A percentile compares a stretch with the other conserved stretches of the same genome.
Evolutionary conservation across 768 basidiomycete genomes (phyloP).

Genomic region (Russula griseocarnosa): DNA sequence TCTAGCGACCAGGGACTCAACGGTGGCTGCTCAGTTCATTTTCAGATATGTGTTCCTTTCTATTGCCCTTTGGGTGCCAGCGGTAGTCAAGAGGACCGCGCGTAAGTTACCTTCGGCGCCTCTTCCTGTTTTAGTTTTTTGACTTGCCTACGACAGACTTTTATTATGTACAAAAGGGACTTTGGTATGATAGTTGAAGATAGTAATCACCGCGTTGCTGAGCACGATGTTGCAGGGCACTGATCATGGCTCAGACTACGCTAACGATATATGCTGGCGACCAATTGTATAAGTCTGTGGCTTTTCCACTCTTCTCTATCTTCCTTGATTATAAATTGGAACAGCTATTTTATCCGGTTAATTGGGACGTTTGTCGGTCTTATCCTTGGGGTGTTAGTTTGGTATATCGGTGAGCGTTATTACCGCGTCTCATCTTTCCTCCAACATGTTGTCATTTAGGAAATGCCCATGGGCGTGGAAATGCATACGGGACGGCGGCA

Average conservation of each 20-base stretch:
- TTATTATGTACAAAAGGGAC: slow-evolving; percentile 44
- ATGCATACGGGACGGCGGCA: slow-evolving; percentile 51
- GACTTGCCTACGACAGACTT: slow-evolving; percentile 34
- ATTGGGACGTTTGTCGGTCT: slow-evolving; percentile 48
- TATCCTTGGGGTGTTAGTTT: slow-evolving; percentile 45
- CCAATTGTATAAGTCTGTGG: slow-evolving; percentile 47
- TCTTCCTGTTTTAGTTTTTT: slow-evolving; percentile 5
- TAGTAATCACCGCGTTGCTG: background rate
- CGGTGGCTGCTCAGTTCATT: slow-evolving; percentile 39
- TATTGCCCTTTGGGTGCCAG: slow-evolving; percentile 50
- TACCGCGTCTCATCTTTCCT: background rate
- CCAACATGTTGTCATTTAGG: slow-evolving; percentile 31
- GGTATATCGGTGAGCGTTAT: slow-evolving; percentile 43
- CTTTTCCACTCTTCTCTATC: background rate
- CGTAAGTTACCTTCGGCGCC: slow-evolving; percentile 34
- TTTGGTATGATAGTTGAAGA: slow-evolving; percentile 38
- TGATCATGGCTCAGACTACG: slow-evolving; percentile 62
- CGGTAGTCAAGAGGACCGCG: slow-evolving; percentile 41
- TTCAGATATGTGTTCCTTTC: slow-evolving; percentile 49
- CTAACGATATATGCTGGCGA: slow-evolving; percentile 56
- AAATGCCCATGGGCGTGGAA: slow-evolving; percentile 44
- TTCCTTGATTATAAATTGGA: slow-evolving; percentile 1
- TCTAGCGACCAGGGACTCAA: background rate
- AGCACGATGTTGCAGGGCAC: slow-evolving; percentile 38
- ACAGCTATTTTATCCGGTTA: slow-evolving; percentile 44